Evolutionary conservation across 2,329 filamentous ascomycete species (phyloP), one percentile per base, ranked within the genome.

Genomic region (Diaporthe sp.): DNA sequence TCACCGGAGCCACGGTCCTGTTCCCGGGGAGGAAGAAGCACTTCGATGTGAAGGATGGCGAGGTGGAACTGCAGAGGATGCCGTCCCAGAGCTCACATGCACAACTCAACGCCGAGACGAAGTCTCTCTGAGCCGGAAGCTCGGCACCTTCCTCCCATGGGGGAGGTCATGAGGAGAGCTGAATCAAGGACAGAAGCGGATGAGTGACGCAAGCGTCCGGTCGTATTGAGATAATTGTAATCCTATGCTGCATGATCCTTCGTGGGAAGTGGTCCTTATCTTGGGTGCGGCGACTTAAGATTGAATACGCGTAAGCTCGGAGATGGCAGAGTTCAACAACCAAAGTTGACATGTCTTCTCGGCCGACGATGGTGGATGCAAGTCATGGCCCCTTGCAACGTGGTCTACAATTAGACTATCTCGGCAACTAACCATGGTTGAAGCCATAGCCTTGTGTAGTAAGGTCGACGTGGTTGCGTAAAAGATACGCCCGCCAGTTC

Each of bases 1-100:
- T n/a, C 10, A 73, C 71, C n/a, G 71, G 71, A 1, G 71, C 71
- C 5, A 73, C 71, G 44, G 71, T 73, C 58, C 46, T 73, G n/a
- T 57, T 61, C 15, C 55, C 71, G 22, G 58, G 58, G 1, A 28
- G 19, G 7, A 73, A 67, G 71, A 67, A 73, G 71, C 9, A 22
- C 19, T 31, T 22, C 10, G 55, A 72, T 44, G 58, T 13, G 1
- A 68, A 68, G 17, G 46, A 68, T 9, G 46, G 31, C 10, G 71
- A 44, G 17, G 3, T 67, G 22, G 55, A 62, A 2, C 49, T 72
- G 8, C 22, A 13, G 57, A 60, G 71, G 31, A 34, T 42, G 22
- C 25, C 53, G 8, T 72, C 71, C 3, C 57, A 53, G 39, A 15
- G 4, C 28, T 72, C 71, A 12, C 31, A 53, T 10, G 31, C 57